Base-by-base conservation (phyloP, 257 asterid genomes). In the Salvia rosmarinus region DNA sequence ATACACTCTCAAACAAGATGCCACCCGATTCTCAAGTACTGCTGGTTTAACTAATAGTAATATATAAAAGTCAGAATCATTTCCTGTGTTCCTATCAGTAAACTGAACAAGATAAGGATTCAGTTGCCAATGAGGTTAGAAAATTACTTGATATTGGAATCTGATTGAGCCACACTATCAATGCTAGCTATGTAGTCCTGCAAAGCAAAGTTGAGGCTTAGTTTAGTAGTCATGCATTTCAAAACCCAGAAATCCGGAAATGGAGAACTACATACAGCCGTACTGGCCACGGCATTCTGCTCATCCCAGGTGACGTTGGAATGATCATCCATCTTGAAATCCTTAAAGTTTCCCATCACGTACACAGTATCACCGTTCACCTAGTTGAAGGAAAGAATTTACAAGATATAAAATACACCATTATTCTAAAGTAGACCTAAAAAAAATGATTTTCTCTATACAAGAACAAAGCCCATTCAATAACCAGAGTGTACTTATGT, bases 351-450 rank as follows among this genome's bases (percentile, higher is more conserved):
- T 43, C 96, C 84, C 51, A 89, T 91, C 95, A 89, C 89, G 75
- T 77, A 94, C 49, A 82, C 67, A 14, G 97, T 90, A 79, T 94
- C 86, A 61, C 99, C 97, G 67, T 94, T 94, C 77, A 94, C 99
- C 99, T 94, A 78, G 72, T 60, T 39, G 50, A 70, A 37, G 46
- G 59, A 51, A 46, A 69, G 42, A 43, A 57, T 34, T 12, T 2
- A 34, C 3, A 42, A 39, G 51, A 23, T 32, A 64, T 50, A 62
- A 54, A 40, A 19, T 61, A 56, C 14, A 37, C 66, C 30, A 57
- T 71, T 43, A 39, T 52, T 47, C 77, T 10, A 55, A 46, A 13
- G 60, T 30, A 20, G 30, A 40, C 49, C 16, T 35, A n/a, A 28
- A 35, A 55, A 54, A n/a, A 76, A 46, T 39, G 52, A 37, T 63